Evolutionary conservation across 2,329 filamentous ascomycete genomes (phyloP), one percentile per base, ranked within the genome.

Genomic region (Pseudogymnoascus sp.): DNA sequence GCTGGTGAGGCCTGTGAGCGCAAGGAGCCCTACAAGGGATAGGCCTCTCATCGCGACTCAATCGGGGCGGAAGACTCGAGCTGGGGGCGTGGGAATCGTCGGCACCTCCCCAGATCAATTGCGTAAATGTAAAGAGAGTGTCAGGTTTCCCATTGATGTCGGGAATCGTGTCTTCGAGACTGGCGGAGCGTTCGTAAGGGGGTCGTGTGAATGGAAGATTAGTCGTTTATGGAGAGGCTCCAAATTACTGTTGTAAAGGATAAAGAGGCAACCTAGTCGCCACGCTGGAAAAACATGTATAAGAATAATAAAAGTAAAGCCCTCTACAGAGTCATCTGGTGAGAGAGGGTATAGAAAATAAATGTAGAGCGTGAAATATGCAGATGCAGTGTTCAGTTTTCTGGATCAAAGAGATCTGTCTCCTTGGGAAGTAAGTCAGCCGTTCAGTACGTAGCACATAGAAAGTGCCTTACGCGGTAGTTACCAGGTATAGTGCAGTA

Each of bases 1-100:
- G 63, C 78, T 75, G 65, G 79, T 71, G 26, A 76, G 67, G 74
- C 70, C 81, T 64, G 81, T 76, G 58, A 85, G 75, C 74, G 81
- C 78, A 62, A 80, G 73, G 59, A 84, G 76, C 73, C 81, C 78
- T 63, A 88, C 70, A 61, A 84, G 68, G 64, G 82, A 78, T 64
- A 78, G 67, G 64, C 75, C 66, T 60, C 64, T 72, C 74, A 75
- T 73, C 62, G 62, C 23, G 63, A 62, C 35, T 63, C 65, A 62
- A 63, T 66, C 60, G 45, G 45, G 21, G 63, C 14, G 59, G 52
- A 26, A 41, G 45, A 63, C 39, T 37, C 23, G 43, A 29, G 23
- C 21, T 11, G 21, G 43, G 43, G 23, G 23, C 21, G 21, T 49
- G 43, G 43, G 14, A 29, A 29, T 26, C 12, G 43, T 49, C 21